Conservation (phyloP, 2,329 filamentous ascomycete genomes). For the Aspergillus brunneoviolaceus region DNA sequence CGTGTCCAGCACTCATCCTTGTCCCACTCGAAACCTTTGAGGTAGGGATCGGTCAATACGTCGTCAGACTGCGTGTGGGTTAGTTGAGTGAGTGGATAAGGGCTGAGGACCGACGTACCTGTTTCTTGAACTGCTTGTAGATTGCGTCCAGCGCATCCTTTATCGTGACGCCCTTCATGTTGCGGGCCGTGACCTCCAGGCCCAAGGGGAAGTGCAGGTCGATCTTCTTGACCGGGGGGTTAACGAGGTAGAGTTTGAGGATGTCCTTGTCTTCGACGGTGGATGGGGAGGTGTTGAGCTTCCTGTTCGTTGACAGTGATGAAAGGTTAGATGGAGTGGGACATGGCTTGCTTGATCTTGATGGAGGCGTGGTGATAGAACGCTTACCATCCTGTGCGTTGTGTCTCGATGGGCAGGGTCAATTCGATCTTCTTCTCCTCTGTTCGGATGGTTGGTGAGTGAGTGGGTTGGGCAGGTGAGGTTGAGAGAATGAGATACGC, state of each 20-base stretch:
- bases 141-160: slow-evolving; percentile 96
- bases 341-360: no score
- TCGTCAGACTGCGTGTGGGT: slow-evolving; percentile 69
- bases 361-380: neutral
- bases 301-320: slow-evolving; percentile 57
- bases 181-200: slow-evolving; percentile 82
- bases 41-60: slow-evolving; percentile 81
- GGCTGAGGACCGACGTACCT: slow-evolving; percentile 59
- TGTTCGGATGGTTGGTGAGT: slow-evolving; percentile 6
- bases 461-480: neutral
- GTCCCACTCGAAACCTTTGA: slow-evolving; percentile 96
- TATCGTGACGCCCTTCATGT: slow-evolving; percentile 92
- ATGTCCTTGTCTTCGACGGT: slow-evolving; percentile 79
- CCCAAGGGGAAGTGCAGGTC: slow-evolving; percentile 89
- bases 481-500: slow-evolving; percentile 38
- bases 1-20: slow-evolving; percentile 87
- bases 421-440: slow-evolving; percentile 34
- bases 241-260: slow-evolving; percentile 77
- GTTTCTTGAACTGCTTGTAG: slow-evolving; percentile 95
- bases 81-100: neutral
- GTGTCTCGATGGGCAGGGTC: slow-evolving; percentile 36
- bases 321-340: neutral
- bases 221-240: slow-evolving; percentile 87
- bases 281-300: slow-evolving; percentile 82
- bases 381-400: slow-evolving; percentile 37